Base-by-base conservation (phyloP, 495 filamentous ascomycete genomes). In the Daldinia concentrica region DNA sequence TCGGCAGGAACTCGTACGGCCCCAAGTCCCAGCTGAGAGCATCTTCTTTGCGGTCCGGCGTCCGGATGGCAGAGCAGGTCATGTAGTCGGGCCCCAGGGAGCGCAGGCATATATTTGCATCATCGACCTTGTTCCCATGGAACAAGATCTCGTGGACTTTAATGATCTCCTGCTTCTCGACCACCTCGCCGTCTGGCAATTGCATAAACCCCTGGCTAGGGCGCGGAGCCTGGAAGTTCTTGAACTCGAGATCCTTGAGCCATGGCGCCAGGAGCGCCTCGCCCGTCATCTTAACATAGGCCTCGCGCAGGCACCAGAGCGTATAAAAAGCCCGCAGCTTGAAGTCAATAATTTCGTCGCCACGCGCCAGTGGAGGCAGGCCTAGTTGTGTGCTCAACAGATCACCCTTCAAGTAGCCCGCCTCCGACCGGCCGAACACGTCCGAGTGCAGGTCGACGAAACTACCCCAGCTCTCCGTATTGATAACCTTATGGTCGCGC, bases 241-340 rank as follows among this genome's bases (percentile, higher is more conserved):
- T 51, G 26, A 84, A 83, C 72, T 84, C 81, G 19, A 85, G 69
- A 71, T 91, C 86, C 52, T 81, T 77, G 62, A 95, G 77, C 93
- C 93, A 97, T 2, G 85, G 82, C 3, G 93, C 93, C 36, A 97
- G 81, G 55, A 98, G 82, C 17, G 92, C 94, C 72, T 97, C 93
- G 30, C 94, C 94, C 8, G 92, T 93, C 87, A 98, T 88, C 86
- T 98, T 98, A 69, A 98, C 88, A 80, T 94, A 98, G 0, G 94
- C 92, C 80, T 97, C 94, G 71, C 95, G 92, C 60, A 95, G 83
- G 61, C 90, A 93, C 92, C 93, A 97, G 70, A 91, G 91, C 2
- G 93, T 89, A 74, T 95, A 97, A 78, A 98, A 98, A 5, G 89
- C 82, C 2, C 94, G 84, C 45, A 96, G 82, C 74, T 78, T 79